Conservation (phyloP, 768 basidiomycete species). For the Xerocomellus amylosporus region DNA sequence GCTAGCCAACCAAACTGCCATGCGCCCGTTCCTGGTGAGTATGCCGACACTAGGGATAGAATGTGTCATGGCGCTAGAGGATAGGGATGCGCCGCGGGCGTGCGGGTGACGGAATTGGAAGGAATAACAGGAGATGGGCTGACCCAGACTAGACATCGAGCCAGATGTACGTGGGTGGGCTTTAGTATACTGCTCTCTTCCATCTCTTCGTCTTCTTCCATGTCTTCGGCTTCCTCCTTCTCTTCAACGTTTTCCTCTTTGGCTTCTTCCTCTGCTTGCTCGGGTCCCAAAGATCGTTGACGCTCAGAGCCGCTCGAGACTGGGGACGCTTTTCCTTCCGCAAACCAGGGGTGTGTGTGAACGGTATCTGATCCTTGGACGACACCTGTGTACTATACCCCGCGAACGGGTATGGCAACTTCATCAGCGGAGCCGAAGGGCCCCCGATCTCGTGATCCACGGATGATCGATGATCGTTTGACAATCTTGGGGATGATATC, state of each 20-base stretch:
- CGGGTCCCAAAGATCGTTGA: constrained; percentile 31
- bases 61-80: constrained; percentile 42
- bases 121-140: constrained; percentile 68
- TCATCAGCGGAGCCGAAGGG: constrained; percentile 45
- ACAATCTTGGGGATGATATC: constrained; percentile 40
- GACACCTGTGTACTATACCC: constrained; percentile 59
- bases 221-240: too few relatives aligned
- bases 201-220: constrained; percentile 33
- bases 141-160: constrained; percentile 83
- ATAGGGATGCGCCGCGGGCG: constrained; percentile 42
- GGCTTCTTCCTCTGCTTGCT: constrained; percentile 23
- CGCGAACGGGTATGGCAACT: constrained; percentile 70
- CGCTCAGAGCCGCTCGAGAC: constrained; percentile 28
- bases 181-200: constrained; percentile 43
- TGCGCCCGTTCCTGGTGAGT: too few relatives aligned
- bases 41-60: too few relatives aligned
- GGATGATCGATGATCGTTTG: constrained; percentile 33
- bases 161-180: constrained; percentile 69
- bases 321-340: constrained; percentile 39
- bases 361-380: constrained; percentile 65
- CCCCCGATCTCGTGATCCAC: constrained; percentile 44
- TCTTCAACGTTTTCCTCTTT: too few relatives aligned
- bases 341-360: constrained; percentile 62
- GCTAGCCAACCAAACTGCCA: too few relatives aligned
- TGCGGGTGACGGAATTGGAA: constrained; percentile 57